A percentile compares a stretch with the other conserved stretches of the same genome.
Conservation (phyloP, 129 eudicot genomes). For the Chrysanthemum lavandulifolium region DNA sequence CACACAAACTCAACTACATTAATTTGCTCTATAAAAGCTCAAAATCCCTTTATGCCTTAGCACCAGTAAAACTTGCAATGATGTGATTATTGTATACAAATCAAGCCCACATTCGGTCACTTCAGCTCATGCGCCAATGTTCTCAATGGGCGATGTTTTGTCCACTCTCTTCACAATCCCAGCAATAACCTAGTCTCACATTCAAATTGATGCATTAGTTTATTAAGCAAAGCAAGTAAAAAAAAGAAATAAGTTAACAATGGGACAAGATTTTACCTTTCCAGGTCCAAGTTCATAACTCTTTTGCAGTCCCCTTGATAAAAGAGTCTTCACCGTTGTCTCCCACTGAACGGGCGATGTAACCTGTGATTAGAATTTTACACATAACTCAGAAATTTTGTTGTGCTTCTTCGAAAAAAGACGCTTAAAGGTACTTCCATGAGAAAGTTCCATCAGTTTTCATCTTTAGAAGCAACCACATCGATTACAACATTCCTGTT, state of each 20-base stretch:
- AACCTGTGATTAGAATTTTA: conserved; percentile 49
- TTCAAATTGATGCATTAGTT: conserved; percentile 10
- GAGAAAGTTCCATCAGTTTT: neutral
- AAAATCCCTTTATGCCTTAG: conserved; percentile 8
- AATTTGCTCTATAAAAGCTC: conserved; percentile 20
- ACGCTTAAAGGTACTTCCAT: neutral
- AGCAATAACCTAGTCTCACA: conserved; percentile 70
- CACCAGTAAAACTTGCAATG: neutral
- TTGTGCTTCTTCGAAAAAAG: neutral
- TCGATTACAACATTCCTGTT: neutral
- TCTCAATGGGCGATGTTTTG: conserved; percentile 78
- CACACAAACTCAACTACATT: conserved; percentile 24
- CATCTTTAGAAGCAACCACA: neutral
- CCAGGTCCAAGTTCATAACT: conserved; percentile 98
- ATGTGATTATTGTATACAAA: conserved; percentile 6
- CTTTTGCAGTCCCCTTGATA: conserved; percentile 65
- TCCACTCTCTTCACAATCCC: conserved; percentile 91
- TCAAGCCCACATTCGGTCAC: conserved; percentile 30
- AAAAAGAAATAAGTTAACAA: neutral
- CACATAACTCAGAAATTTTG: neutral
- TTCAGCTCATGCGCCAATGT: conserved; percentile 32
- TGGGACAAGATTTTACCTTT: conserved; percentile 47
- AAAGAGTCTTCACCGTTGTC: conserved; percentile 74
- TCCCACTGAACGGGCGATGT: conserved; percentile 99
- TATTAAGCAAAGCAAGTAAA: neutral